Conservation (phyloP, 768 basidiomycete genomes). For the Mrakia blollopis region DNA sequence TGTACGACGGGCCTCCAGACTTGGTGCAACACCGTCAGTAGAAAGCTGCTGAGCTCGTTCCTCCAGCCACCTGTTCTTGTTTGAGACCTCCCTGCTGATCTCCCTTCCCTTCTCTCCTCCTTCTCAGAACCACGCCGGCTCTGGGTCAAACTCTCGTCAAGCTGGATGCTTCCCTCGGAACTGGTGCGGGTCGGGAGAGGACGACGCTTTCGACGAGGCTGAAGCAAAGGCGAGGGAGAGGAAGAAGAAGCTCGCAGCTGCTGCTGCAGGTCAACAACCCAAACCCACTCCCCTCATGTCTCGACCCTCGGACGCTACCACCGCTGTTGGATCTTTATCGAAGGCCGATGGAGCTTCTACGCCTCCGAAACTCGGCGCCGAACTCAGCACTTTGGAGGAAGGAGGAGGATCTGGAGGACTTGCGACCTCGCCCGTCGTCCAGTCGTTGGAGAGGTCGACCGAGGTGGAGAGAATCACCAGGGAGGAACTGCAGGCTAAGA, state of each 20-base stretch:
- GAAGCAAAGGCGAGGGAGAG: not conserved
- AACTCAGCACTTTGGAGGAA: not conserved
- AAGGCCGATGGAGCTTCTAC: not conserved
- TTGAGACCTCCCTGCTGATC: not conserved
- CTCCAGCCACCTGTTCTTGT: not conserved
- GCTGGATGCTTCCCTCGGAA: not conserved
- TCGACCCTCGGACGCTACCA: slow-evolving; percentile 9
- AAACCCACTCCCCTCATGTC: not conserved
- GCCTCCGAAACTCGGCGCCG: not conserved
- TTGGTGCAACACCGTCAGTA: slow-evolving; percentile 2
- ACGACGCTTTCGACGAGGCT: slow-evolving; percentile 6
- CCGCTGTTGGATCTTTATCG: not conserved
- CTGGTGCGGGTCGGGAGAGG: not conserved
- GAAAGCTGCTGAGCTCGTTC: not conserved
- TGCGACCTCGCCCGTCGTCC: not conserved
- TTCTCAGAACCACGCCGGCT: not conserved
- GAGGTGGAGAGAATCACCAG: not conserved
- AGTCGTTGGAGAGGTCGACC: not conserved
- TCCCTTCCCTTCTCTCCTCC: too few species aligned
- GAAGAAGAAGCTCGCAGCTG: not conserved
- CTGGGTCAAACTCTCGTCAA: not conserved
- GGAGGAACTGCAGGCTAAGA: not conserved
- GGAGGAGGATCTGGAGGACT: not conserved
- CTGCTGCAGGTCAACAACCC: not conserved
- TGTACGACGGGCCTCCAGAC: not conserved